Evolutionary conservation across 2,329 filamentous ascomycete genomes (phyloP), one percentile per base, ranked within the genome.

Genomic region (Sporothrix humicola): DNA sequence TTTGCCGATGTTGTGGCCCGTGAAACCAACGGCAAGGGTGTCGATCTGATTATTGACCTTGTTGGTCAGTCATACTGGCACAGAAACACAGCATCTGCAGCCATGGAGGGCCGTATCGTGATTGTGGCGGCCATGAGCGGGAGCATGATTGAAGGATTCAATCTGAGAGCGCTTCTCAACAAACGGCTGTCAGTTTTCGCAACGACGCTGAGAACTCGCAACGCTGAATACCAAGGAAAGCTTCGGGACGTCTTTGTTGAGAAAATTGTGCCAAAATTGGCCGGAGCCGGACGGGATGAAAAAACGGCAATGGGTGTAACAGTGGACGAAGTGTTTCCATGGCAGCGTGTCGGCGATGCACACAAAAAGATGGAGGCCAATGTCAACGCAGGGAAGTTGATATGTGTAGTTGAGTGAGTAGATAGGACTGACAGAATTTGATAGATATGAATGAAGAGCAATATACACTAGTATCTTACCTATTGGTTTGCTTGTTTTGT

Each of bases 1-100:
- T 75, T 78, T 12, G 26, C 75, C 5, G 75, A 78, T 10, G 58
- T 63, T 8, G 61, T 73, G 17, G 17, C 23, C 1, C 69, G 59
- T 9, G 72, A 73, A 58, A 72, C 73, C 1, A 23, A 46, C 3
- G 73, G 73, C 20, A 68, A 59, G 23, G 73, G 73, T 17, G 73
- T 74, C 20, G 69, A 74, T 42, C 17, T 72, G 69, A 69, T 74
- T 26, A 65, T 74, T n/a, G 73, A 74, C 52, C 44, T 75, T 17
- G 70, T 73, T 3, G 63, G 68, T 17, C 68, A 70, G 68, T 56
- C 68, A 17, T 70, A 70, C 31, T 70, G 68, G 68, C 68, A 70
- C 50, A 50, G 68, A 50, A 70, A 70, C 31, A 70, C 68, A 12
- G 68, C 50, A 9, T 70, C 68, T 3, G 68, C 68, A 9, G 68